Evolutionary conservation across 75 land plant genomes (phyloP).

Genomic region (Sequoia sempervirens): DNA sequence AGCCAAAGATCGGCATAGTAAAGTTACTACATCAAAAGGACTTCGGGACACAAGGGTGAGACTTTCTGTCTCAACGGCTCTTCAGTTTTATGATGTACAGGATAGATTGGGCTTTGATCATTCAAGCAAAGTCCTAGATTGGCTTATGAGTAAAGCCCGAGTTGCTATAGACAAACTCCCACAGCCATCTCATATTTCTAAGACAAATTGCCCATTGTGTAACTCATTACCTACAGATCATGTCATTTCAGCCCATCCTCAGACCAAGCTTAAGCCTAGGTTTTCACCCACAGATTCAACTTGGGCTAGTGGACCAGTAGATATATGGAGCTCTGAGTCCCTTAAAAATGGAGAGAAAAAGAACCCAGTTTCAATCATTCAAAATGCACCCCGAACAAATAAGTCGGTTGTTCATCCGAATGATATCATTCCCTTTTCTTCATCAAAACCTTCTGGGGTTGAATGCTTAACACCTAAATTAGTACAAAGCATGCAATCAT

Average conservation of each 20-base stretch:
- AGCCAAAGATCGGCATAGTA: slow-evolving; percentile 31
- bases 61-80: slow-evolving; percentile 25
- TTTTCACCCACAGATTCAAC: too few species aligned
- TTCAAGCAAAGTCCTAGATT: slow-evolving; percentile 36
- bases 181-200: not conserved
- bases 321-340: too few species aligned
- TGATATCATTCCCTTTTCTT: not conserved
- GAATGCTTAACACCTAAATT: not conserved
- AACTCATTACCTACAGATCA: not conserved
- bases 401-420: not conserved
- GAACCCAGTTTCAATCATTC: not conserved
- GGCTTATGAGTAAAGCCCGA: slow-evolving; percentile 31
- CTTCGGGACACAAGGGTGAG: slow-evolving; percentile 28
- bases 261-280: too few species aligned
- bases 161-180: slow-evolving; percentile 20
- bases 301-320: too few species aligned
- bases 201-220: not conserved
- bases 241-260: not conserved
- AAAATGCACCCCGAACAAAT: not conserved
- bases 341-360: too few species aligned
- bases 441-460: not conserved
- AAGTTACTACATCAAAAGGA: slow-evolving; percentile 31
- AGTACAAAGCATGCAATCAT: not conserved
- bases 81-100: slow-evolving; percentile 34
- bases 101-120: slow-evolving; percentile 32